Evolutionary conservation across 805 yeast genomes (phyloP), one percentile per base, ranked within the genome.

Genomic region (Schwanniomyces pseudopolymorphus): DNA sequence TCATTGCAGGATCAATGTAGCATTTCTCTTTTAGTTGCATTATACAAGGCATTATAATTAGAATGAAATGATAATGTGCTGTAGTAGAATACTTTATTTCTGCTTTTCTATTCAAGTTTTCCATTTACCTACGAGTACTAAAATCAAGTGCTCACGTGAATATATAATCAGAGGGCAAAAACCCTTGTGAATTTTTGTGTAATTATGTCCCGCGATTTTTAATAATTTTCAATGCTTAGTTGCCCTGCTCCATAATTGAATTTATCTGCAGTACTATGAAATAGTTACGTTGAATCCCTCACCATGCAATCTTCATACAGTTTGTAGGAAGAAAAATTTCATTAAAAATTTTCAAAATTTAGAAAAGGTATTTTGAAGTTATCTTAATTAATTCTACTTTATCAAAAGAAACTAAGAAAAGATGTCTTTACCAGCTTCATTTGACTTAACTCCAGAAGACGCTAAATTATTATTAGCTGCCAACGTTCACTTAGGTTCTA

Each of bases 381-480:
- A 35, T 39, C 31, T 39, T 38, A 33, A 44, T 33, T 39, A 46
- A 44, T 38, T 46, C 33, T 46, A 40, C 41, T 45, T 21, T 43
- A 49, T 45, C 46, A 46, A 37, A 33, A 41, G 43, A 50, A 46
- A 47, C 44, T 39, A 44, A 43, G 45, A 53, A 52, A 67, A 56
- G 60, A 85, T 85, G 90, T 84, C 90, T 70, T 80, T 84, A 77
- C 91, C 92, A 75, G 89, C 87, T 79, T 80, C 89, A 70, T 84
- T 86, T 79, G 89, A 85, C 77, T 85, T 88, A 78, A 89, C 97
- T 77, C 89, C 90, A 78, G 97, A 89, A 81, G 97, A 91, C 80
- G 96, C 96, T 81, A 94, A 94, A 84, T 88, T 92, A 76, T 84
- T 94, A 79, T 86, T 94, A 81, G 98, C 99, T 77, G 99, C 99